phyloP scores from a whole-genome alignment of 371 early-diverging fungal genomes.

The Apophysomyces trapeziformis region DNA sequence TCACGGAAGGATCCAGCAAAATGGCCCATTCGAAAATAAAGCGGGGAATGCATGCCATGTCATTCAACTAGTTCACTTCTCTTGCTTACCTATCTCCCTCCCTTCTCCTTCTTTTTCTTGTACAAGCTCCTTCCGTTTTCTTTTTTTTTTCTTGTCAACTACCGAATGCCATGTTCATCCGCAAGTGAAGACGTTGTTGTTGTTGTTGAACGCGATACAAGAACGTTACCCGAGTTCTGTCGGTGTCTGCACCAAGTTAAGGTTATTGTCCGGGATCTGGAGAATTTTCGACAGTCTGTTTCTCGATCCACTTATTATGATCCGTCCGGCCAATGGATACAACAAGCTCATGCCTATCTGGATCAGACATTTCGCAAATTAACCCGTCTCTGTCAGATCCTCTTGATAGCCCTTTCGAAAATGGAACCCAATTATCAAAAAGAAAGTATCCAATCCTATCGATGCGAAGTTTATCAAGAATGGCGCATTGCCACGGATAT shows the following conservation, averaged over 20 bases:
- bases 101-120: no score
- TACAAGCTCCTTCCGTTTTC: no score
- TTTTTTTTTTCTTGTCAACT: no score
- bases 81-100: no score
- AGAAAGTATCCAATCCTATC: conserved; percentile 3
- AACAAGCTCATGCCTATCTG: conserved; percentile 41
- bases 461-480: conserved; percentile 3
- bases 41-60: no score
- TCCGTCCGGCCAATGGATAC: conserved; percentile 24
- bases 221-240: conserved; percentile 31
- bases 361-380: conserved; percentile 45
- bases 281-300: conserved; percentile 39
- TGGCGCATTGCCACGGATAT: conserved; percentile 7
- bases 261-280: conserved; percentile 42
- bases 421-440: conserved; percentile 25
- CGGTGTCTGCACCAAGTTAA: conserved; percentile 54
- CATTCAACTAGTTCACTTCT: no score
- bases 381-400: conserved; percentile 39
- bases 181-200: no score
- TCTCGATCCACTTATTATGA: conserved; percentile 23
- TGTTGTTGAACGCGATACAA: not conserved
- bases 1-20: no score
- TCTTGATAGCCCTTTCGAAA: conserved; percentile 37
- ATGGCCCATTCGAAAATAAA: no score
- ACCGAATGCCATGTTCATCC: no score